Base-by-base conservation (phyloP, 805 yeast genomes). In the Zygotorulaspora chibaensis region DNA sequence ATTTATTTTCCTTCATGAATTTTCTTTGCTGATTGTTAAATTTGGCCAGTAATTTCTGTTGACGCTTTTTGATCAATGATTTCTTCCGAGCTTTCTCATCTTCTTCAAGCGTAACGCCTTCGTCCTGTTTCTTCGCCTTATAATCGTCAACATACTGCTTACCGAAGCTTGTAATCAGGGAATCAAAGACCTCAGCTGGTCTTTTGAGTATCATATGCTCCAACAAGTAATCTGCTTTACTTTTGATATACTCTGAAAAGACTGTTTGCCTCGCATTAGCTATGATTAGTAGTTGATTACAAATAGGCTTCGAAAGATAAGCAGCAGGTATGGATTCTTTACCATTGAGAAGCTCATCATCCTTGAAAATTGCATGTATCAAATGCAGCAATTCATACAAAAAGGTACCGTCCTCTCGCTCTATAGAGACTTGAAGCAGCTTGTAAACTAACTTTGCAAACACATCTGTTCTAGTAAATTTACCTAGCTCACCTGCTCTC, bases 11-110 rank as follows among this genome's bases (percentile, higher is more conserved):
- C 47, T 78, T 77, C 50, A 86, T 77, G 64, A 91, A 91, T 63
- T 72, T 77, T 17, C 79, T 75, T 60, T 90, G 97, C 56, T 86
- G 93, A 46, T 73, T 81, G 17, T 78, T 76, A 71, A 85, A 79
- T 56, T 77, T 82, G 23, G 73, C 75, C 72, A 83, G 59, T 8
- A 84, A 72, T 54, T 75, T 82, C 35, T 75, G 76, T 57, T 80
- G 84, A 44, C 87, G 72, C 50, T 76, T 75, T 46, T 79, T 73
- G 2, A 87, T 86, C n/a, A 76, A 44, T 48, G 82, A 65, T 59
- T 73, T 80, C 46, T 71, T 73, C 39, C 75, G 73, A 33, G 81
- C 87, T 29, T 70, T 57, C 47, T 78, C 81, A 7, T 81, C 74
- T 58, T 81, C 87, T 33, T 62, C 69, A 23, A 65, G 50, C 38